Base-by-base conservation (phyloP, 1,284 basidiomycete genomes). In the Ceratobasidium sp. region DNA sequence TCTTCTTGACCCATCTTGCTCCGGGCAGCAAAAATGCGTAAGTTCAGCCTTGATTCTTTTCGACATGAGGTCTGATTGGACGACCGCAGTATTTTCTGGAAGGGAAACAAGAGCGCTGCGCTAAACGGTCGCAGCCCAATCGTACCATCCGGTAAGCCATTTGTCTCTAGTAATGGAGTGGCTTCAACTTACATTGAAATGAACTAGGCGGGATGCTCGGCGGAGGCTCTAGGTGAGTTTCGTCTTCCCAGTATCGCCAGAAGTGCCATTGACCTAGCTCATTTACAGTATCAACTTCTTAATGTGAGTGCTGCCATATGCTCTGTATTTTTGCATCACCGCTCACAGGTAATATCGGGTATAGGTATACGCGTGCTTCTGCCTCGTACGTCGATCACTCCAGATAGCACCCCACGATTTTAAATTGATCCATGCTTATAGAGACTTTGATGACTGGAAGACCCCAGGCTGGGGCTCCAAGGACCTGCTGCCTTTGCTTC, bases 381-480 rank as follows among this genome's bases (percentile, higher is more conserved):
- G 47, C 57, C 23, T 71, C 57, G 69, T 71, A 49, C n/a, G 69
- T 54, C 16, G 21, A 11, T 21, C 21, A 63, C 21, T 43, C 26
- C 18, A 16, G 21, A 16, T 28, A 9, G 13, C 0, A 26, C 4
- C 26, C 9, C 2, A 13, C 30, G 18, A 18, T 38, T 32, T 7
- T 23, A n/a, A 23, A 23, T 47, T 13, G 55, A n/a, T 55, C 28
- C n/a, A 11, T 18, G 30, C 43, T 46, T 28, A 13, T n/a, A 71
- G 69, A 23, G 69, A 71, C n/a, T 61, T 47, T 52, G 69, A 61
- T 50, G 69, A 71, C 26, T 71, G 69, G 69, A 61, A 71, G n/a
- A 52, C 69, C 46, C 44, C 55, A 8, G 69, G 69, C 6, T 71
- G 69, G 69, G 23, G 46, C 5, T 28, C 69, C 4, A 52, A 71